These are phyloP conservation scores for Verticillium alfalfae DNA, from an alignment of 2,329 filamentous ascomycete genomes.

Conservation along the genomic window DNA sequence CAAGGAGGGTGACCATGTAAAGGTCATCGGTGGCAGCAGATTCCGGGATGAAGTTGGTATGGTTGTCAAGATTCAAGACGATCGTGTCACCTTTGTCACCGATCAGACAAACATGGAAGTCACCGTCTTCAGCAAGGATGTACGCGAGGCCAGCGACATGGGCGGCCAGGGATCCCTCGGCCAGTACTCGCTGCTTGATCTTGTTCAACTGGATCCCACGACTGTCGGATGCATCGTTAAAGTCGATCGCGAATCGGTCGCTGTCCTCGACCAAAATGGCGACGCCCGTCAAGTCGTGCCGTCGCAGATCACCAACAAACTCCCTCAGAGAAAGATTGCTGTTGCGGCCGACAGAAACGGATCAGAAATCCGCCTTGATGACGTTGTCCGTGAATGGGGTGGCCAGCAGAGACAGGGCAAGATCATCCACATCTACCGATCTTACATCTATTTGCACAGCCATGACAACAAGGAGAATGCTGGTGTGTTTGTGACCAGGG, in stretches of 20 bases:
- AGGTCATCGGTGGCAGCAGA: conserved; percentile 92
- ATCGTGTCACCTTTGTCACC: conserved; percentile 86
- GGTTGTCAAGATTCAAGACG: conserved; percentile 89
- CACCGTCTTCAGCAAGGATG: conserved; percentile 95
- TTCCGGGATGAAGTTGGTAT: conserved; percentile 95
- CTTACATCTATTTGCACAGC: conserved; percentile 87
- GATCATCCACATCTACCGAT: conserved; percentile 89
- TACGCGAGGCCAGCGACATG: conserved; percentile 88
- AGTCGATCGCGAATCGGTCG: conserved; percentile 87
- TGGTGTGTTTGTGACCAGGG: conserved; percentile 81
- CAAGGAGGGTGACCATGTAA: conserved; percentile 91
- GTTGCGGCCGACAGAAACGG: conserved; percentile 92
- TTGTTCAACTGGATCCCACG: conserved; percentile 87
- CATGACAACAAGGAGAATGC: conserved; percentile 80
- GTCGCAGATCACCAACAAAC: conserved; percentile 85
- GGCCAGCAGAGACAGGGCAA: conserved; percentile 82
- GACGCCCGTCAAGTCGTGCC: conserved; percentile 77
- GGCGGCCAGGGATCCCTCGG: conserved; percentile 80
- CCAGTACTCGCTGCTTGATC: conserved; percentile 85
- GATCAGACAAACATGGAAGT: conserved; percentile 92
- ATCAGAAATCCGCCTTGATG: conserved; percentile 85
- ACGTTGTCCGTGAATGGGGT: conserved; percentile 84
- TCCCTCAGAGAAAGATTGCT: conserved; percentile 74
- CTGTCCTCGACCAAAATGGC: conserved; percentile 86
- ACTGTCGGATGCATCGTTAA: conserved; percentile 93